phyloP scores from a whole-genome alignment of 345 rosid species.

The Eutrema heterophyllum region DNA sequence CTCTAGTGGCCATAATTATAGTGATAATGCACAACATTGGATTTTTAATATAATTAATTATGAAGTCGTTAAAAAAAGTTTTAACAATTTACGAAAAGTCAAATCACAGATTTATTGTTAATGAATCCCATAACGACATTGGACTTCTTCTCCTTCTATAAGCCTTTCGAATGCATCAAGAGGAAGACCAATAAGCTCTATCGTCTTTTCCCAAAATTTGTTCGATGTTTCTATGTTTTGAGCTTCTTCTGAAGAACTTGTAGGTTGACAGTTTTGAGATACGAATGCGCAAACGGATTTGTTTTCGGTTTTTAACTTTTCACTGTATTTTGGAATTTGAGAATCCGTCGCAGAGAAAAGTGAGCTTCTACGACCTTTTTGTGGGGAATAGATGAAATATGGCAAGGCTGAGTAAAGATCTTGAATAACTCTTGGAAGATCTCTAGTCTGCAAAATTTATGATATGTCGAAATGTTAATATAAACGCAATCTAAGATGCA shows the following conservation, averaged over 20 bases:
- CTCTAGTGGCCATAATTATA: background rate
- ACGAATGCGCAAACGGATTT: conserved; percentile 71
- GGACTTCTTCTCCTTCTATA: conserved; percentile 50
- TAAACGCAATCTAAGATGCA: background rate
- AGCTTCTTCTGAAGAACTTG: conserved; percentile 76
- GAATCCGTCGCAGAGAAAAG: conserved; percentile 81
- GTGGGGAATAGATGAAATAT: conserved; percentile 65
- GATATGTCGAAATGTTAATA: background rate
- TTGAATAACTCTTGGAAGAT: conserved; percentile 64
- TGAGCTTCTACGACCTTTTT: conserved; percentile 80
- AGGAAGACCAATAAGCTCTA: conserved; percentile 76
- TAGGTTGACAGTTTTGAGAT: conserved; percentile 64
- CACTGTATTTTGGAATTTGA: conserved; percentile 65
- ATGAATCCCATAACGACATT: conserved; percentile 29
- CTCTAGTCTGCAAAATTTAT: conserved; percentile 62
- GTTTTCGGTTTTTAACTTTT: conserved; percentile 53
- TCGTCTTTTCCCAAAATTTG: conserved; percentile 71
- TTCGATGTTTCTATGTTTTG: conserved; percentile 53
- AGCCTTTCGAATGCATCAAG: conserved; percentile 62
- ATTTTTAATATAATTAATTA: background rate
- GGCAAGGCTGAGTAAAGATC: conserved; percentile 63
- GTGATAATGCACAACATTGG: background rate
- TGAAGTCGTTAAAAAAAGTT: background rate
- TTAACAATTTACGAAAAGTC: background rate
- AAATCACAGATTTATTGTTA: background rate